A percentile compares a stretch with the other conserved stretches of the same genome.
Evolutionary conservation across 352 stramenopile genomes (phyloP).

Genomic region (Globisporangium echinulatum): DNA sequence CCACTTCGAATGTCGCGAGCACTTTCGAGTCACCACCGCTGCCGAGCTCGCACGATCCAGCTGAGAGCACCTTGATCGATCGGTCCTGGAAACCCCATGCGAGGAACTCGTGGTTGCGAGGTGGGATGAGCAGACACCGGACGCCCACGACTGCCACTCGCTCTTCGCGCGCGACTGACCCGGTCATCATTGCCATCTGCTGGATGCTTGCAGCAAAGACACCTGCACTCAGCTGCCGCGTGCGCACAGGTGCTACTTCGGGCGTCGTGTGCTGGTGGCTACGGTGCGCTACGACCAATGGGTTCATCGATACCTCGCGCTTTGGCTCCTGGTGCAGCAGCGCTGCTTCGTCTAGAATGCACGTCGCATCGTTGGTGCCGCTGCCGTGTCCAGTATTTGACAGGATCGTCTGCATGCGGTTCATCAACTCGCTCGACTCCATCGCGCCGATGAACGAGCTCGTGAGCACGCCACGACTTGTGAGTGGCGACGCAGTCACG

Average conservation of each 20-base stretch:
- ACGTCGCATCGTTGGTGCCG: constrained; percentile 16
- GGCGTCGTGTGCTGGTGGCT: constrained; percentile 10
- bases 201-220: constrained; percentile 26
- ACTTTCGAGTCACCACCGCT: constrained; percentile 52
- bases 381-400: constrained; percentile 26
- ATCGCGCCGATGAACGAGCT: constrained; percentile 44
- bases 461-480: constrained; percentile 25
- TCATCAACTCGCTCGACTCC: constrained; percentile 57
- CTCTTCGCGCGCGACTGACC: constrained; percentile 45
- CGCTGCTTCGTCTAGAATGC: constrained; percentile 40
- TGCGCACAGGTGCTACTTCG: constrained; percentile 8
- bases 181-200: constrained; percentile 37
- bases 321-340: constrained; percentile 46
- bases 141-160: constrained; percentile 30
- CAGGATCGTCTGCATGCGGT: constrained; percentile 65
- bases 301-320: constrained; percentile 37
- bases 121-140: constrained; percentile 54
- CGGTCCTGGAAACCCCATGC: constrained; percentile 67
- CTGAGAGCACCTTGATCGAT: constrained; percentile 52
- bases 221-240: constrained; percentile 25
- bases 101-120: constrained; percentile 56
- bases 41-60: constrained; percentile 30
- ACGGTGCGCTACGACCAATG: constrained; percentile 36
- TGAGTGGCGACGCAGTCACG: constrained; percentile 17
- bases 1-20: constrained; percentile 49